Evolutionary conservation across 805 yeast genomes (phyloP).

Genomic region (Grigorovia humatica): DNA sequence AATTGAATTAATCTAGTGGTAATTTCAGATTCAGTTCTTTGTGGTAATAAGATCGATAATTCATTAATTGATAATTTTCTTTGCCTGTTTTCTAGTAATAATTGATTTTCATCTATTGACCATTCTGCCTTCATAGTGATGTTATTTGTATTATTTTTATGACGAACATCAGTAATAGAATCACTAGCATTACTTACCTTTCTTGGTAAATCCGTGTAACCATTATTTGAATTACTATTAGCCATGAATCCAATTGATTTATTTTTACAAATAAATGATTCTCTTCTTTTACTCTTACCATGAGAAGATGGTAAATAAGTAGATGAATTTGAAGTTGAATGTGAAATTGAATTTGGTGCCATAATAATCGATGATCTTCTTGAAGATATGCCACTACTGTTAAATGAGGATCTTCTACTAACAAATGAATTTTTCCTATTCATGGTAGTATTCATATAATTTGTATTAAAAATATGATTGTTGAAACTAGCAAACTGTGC

Average conservation of each 20-base stretch:
- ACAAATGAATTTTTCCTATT: constrained; percentile 27
- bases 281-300: constrained; percentile 13
- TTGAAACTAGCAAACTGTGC: not conserved
- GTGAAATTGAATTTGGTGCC: constrained; percentile 19
- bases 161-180: not conserved
- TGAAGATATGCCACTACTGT: constrained; percentile 18
- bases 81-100: constrained; percentile 42
- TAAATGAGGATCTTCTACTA: constrained; percentile 25
- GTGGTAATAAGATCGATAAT: constrained; percentile 60
- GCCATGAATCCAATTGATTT: not conserved
- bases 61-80: constrained; percentile 62
- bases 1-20: constrained; percentile 46
- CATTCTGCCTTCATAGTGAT: constrained; percentile 19
- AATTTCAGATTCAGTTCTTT: constrained; percentile 66
- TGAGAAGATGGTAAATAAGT: not conserved
- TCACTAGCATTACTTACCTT: not conserved
- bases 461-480: not conserved
- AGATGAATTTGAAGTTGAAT: not conserved
- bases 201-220: constrained; percentile 15
- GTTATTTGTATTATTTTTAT: not conserved
- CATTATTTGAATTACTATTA: constrained; percentile 1
- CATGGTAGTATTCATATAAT: constrained; percentile 9
- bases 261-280: constrained; percentile 12
- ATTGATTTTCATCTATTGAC: constrained; percentile 62
- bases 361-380: constrained; percentile 22